Evolutionary conservation across 129 eudicot species (phyloP).

Genomic region (Oenanthe sinensis): DNA sequence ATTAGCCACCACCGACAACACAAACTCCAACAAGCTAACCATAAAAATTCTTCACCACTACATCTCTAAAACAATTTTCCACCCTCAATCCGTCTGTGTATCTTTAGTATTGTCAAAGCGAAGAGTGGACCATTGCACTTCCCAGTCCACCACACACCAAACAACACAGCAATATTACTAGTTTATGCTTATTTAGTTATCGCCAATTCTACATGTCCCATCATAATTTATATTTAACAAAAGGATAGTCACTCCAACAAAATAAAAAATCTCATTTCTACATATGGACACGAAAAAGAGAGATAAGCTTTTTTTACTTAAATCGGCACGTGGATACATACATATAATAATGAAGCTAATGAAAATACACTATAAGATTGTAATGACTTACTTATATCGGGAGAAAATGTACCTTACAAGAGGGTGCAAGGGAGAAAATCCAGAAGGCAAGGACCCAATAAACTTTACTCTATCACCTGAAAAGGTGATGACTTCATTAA

Average conservation of each 20-base stretch:
- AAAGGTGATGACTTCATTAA: slow-evolving; percentile 7
- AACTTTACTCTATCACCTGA: slow-evolving; percentile 91
- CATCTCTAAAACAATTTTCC: too few species aligned
- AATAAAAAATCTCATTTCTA: not conserved
- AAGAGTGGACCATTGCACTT: too few species aligned
- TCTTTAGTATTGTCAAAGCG: too few species aligned
- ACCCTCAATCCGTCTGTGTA: too few species aligned
- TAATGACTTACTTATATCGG: not conserved
- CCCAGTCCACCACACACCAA: not conserved
- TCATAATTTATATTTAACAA: not conserved
- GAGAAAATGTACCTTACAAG: slow-evolving; percentile 49
- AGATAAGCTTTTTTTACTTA: not conserved
- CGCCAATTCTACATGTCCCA: not conserved
- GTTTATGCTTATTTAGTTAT: not conserved
- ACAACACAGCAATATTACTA: too few species aligned
- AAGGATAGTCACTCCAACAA: not conserved
- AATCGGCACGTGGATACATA: not conserved
- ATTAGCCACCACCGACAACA: too few species aligned
- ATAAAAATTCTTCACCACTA: too few species aligned
- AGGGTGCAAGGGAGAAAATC: slow-evolving; percentile 37
- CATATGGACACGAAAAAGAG: not conserved
- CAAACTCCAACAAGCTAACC: too few species aligned
- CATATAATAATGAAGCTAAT: not conserved
- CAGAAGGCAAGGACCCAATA: slow-evolving; percentile 56
- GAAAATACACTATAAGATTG: not conserved